These are phyloP conservation scores for Theileria annulata DNA, from an alignment of 169 alveolate species.

Conservation along the genomic window DNA sequence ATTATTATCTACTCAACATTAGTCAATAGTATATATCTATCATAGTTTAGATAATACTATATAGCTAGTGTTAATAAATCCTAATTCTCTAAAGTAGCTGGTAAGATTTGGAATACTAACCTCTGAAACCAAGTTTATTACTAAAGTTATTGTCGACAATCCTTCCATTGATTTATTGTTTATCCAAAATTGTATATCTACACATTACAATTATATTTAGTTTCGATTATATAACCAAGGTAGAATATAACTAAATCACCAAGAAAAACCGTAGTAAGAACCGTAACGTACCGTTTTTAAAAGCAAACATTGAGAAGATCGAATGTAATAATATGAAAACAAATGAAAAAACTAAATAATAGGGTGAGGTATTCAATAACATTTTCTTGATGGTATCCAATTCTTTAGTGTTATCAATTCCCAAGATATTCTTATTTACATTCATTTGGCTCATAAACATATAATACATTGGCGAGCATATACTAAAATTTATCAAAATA, in stretches of 20 bases:
- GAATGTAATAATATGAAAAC: slow-evolving; percentile 83
- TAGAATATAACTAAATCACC: no score
- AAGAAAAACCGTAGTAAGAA: background rate
- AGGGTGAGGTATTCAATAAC: slow-evolving; percentile 83
- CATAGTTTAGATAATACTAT: no score
- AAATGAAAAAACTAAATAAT: slow-evolving; percentile 82
- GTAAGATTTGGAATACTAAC: no score
- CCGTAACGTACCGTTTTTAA: slow-evolving; percentile 80
- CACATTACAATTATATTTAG: slow-evolving; percentile 1
- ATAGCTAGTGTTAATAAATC: no score
- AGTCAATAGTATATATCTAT: no score
- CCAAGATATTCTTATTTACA: slow-evolving; percentile 25
- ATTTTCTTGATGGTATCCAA: slow-evolving; percentile 85
- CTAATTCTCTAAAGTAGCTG: background rate
- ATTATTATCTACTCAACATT: slow-evolving; percentile 73
- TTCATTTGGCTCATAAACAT: slow-evolving; percentile 36
- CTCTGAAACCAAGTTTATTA: slow-evolving; percentile 84
- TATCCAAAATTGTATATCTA: slow-evolving; percentile 93
- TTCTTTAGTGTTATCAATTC: slow-evolving; percentile 73
- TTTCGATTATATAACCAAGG: slow-evolving; percentile 45
- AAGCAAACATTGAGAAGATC: slow-evolving; percentile 88
- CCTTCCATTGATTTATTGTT: slow-evolving; percentile 93
- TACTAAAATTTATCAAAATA: slow-evolving; percentile 35
- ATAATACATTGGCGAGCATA: slow-evolving; percentile 50
- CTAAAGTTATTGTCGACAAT: slow-evolving; percentile 89